Evolutionary conservation across 768 basidiomycete species (phyloP).

Genomic region (Tephrocybe sp.): DNA sequence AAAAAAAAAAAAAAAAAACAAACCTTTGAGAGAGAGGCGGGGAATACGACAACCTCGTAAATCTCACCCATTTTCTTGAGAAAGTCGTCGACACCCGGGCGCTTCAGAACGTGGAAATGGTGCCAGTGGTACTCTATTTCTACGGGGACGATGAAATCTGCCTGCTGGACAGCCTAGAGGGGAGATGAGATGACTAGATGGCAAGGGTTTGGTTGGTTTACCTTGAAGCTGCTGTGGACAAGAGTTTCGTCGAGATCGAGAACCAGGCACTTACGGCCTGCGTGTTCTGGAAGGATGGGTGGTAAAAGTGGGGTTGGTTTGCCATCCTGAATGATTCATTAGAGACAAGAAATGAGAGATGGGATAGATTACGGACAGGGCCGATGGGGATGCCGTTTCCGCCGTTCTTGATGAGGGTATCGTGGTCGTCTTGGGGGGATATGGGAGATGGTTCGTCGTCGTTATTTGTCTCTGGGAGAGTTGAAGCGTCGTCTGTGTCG

Average conservation of each 20-base stretch:
- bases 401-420: conserved; percentile 80
- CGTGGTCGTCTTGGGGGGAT: conserved; percentile 82
- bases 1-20: conserved; percentile 15
- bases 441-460: conserved; percentile 47
- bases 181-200: conserved; percentile 6
- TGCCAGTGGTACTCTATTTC: conserved; percentile 99
- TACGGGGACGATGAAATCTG: conserved; percentile 97
- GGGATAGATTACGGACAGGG: conserved; percentile 53
- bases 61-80: conserved; percentile 97
- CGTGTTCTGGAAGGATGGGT: conserved; percentile 73
- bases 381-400: conserved; percentile 94
- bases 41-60: conserved; percentile 97
- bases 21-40: conserved; percentile 96
- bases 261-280: conserved; percentile 94
- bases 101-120: conserved; percentile 98
- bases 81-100: conserved; percentile 97
- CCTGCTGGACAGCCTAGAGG: conserved; percentile 78
- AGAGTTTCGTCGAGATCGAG: conserved; percentile 97
- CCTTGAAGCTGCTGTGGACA: conserved; percentile 99
- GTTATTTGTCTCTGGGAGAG: conserved; percentile 57
- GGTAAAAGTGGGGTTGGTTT: conserved; percentile 81
- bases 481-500: conserved; percentile 52
- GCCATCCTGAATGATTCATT: conserved; percentile 60
- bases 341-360: background rate
- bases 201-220: conserved; percentile 26